Evolutionary conservation across 2,329 filamentous ascomycete species (phyloP).

Genomic region (Arthroderma sp.): DNA sequence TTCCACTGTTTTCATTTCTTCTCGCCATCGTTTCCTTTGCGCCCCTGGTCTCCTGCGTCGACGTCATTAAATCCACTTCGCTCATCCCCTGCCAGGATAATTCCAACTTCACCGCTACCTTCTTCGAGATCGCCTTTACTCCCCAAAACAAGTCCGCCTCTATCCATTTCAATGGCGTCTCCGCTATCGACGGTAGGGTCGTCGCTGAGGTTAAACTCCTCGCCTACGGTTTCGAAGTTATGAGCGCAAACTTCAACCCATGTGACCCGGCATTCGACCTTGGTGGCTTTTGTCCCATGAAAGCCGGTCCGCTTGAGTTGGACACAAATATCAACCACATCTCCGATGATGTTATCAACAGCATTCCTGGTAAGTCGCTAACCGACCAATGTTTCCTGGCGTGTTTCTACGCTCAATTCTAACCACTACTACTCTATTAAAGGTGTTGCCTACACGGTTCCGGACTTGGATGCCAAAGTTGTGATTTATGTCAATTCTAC

Average conservation of each 20-base stretch:
- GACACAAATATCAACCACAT: constrained; percentile 51
- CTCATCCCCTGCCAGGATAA: constrained; percentile 74
- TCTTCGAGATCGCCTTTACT: constrained; percentile 65
- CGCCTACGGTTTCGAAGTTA: constrained; percentile 68
- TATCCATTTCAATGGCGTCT: constrained; percentile 68
- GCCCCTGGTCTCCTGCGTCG: constrained; percentile 46
- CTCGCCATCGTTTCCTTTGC: constrained; percentile 26
- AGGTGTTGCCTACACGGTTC: constrained; percentile 75
- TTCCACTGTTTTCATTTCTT: constrained; percentile 23
- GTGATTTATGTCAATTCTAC: constrained; percentile 67
- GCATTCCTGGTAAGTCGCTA: constrained; percentile 50
- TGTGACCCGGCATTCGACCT: constrained; percentile 51
- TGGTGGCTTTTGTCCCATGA: constrained; percentile 79
- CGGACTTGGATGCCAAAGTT: constrained; percentile 79
- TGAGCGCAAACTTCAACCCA: constrained; percentile 58
- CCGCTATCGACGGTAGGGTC: constrained; percentile 71
- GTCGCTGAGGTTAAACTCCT: constrained; percentile 61
- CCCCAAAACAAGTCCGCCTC: constrained; percentile 54
- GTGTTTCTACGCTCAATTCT: neutral
- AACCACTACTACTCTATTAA: constrained; percentile 5
- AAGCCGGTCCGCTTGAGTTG: constrained; percentile 65
- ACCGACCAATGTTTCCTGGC: neutral
- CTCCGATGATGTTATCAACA: constrained; percentile 40
- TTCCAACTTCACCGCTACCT: constrained; percentile 72
- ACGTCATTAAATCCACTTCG: constrained; percentile 66